phyloP scores from a whole-genome alignment of 495 filamentous ascomycete species.

The Xylaria castorea region DNA sequence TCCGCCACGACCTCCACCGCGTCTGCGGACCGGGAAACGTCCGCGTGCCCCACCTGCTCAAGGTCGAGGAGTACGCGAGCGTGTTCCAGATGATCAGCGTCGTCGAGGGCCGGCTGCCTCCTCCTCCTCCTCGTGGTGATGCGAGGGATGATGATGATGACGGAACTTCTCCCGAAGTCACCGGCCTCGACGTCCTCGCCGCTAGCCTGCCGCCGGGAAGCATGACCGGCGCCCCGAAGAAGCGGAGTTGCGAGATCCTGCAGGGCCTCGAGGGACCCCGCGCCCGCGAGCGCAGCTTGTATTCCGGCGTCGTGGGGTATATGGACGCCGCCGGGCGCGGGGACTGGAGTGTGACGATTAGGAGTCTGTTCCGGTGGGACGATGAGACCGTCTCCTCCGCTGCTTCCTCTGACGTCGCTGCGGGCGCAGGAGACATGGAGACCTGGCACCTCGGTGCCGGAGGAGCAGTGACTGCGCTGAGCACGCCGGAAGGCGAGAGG shows the following conservation, averaged over 20 bases:
- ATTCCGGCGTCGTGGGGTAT: constrained; percentile 89
- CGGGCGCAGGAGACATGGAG: constrained; percentile 43
- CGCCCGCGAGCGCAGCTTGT: constrained; percentile 71
- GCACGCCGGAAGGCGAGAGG: constrained; percentile 77
- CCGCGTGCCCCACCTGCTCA: constrained; percentile 69
- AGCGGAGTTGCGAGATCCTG: constrained; percentile 84
- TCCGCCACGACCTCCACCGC: constrained; percentile 87
- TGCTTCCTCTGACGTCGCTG: constrained; percentile 15
- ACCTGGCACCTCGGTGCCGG: constrained; percentile 87
- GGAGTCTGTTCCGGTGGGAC: constrained; percentile 74
- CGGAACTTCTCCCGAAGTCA: constrained; percentile 31
- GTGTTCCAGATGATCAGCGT: constrained; percentile 92
- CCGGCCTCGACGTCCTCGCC: constrained; percentile 78
- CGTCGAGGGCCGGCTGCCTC: constrained; percentile 71
- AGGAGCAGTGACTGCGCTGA: constrained; percentile 84
- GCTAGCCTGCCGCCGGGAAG: constrained; percentile 82
- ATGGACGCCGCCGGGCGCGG: constrained; percentile 83
- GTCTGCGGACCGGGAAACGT: constrained; percentile 77
- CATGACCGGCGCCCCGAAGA: constrained; percentile 97
- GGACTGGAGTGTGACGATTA: constrained; percentile 88
- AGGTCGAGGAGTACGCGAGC: constrained; percentile 86
- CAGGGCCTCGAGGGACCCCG: constrained; percentile 64
- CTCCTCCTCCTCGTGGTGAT: not conserved
- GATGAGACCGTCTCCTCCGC: constrained; percentile 47
- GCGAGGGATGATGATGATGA: not conserved